These are phyloP conservation scores for Talaromyces funiculosus DNA, from an alignment of 2,329 filamentous ascomycete species.

Conservation along the genomic window DNA sequence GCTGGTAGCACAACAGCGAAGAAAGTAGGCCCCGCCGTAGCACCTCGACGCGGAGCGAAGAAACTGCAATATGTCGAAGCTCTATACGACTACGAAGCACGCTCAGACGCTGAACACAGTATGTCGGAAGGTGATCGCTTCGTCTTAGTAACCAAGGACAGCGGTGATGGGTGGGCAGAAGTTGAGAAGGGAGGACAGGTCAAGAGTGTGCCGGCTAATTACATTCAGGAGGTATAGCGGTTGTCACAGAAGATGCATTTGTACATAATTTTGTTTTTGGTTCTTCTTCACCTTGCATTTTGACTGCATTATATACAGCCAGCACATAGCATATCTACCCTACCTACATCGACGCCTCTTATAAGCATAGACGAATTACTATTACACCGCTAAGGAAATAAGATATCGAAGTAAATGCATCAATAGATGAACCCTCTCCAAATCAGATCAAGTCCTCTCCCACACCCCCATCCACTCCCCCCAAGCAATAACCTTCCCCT, in stretches of 20 bases:
- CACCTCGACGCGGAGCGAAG: constrained; percentile 84
- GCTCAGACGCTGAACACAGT: constrained; percentile 78
- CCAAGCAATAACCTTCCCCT: constrained; percentile 48
- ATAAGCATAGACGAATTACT: background rate
- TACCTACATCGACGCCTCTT: background rate
- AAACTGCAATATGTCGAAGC: constrained; percentile 92
- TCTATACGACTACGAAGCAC: constrained; percentile 82
- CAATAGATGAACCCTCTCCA: background rate
- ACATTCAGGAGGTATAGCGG: constrained; percentile 66
- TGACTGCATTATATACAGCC: background rate
- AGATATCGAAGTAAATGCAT: too few relatives aligned
- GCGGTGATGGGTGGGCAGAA: constrained; percentile 93
- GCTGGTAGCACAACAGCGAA: constrained; percentile 54
- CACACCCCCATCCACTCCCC: constrained; percentile 45
- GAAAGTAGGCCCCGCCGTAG: constrained; percentile 88
- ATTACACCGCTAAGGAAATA: background rate
- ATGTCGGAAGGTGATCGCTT: constrained; percentile 91
- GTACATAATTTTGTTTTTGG: constrained; percentile 5
- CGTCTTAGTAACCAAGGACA: constrained; percentile 79
- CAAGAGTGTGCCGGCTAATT: constrained; percentile 89
- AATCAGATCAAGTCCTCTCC: constrained; percentile 31
- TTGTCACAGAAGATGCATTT: background rate
- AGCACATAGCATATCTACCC: background rate
- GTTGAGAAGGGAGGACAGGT: constrained; percentile 85
- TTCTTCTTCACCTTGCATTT: constrained; percentile 19